phyloP scores from a whole-genome alignment of 2,329 filamentous ascomycete genomes.

The Thielaviopsis euricoi region DNA sequence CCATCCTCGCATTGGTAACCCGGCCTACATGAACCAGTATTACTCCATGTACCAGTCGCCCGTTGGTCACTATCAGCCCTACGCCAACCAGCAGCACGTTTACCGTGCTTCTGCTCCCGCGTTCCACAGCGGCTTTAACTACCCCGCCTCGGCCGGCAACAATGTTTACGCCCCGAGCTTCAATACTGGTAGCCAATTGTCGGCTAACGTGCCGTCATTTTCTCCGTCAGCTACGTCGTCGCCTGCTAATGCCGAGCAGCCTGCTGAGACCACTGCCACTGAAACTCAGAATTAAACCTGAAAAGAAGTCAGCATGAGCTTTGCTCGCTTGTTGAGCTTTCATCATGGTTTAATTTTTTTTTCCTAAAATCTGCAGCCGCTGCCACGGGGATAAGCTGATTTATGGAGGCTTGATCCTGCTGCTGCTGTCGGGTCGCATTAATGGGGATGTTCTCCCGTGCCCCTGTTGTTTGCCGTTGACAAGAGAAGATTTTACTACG shows the following conservation, averaged over 20 bases:
- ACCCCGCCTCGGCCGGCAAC: conserved; percentile 3
- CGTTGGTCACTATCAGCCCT: conserved; percentile 9
- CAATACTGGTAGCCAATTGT: conserved; percentile 20
- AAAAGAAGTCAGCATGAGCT: background rate
- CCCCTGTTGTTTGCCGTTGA: background rate
- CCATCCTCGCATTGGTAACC: conserved; percentile 14
- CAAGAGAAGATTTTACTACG: too few relatives aligned
- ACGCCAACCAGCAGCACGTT: conserved; percentile 18
- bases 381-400: background rate
- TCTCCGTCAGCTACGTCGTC: conserved; percentile 16
- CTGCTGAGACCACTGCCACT: background rate
- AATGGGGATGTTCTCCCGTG: background rate
- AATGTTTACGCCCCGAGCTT: conserved; percentile 13
- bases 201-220: conserved; percentile 25
- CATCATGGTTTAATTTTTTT: background rate
- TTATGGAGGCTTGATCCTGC: background rate
- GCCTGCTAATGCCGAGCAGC: background rate
- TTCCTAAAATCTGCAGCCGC: background rate
- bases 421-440: background rate
- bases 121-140: conserved; percentile 17
- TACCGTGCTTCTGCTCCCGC: conserved; percentile 14
- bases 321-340: background rate
- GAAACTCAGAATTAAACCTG: conserved; percentile 7
- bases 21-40: conserved; percentile 13
- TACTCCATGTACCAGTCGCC: conserved; percentile 2